Evolutionary conservation across 305 asterid species (phyloP).

Genomic region (Solanum hybrid): DNA sequence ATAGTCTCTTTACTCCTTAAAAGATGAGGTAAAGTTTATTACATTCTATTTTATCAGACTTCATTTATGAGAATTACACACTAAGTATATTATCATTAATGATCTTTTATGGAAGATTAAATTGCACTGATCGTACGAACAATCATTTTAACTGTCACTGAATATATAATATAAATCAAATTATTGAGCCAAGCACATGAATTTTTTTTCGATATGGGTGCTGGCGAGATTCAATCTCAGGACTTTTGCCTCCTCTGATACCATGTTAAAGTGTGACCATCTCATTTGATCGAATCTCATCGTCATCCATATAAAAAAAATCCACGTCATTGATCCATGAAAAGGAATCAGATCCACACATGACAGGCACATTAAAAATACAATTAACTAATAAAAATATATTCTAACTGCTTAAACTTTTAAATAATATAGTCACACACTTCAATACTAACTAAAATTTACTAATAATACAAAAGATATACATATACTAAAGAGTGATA

Average conservation of each 20-base stretch:
- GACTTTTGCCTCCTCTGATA: background rate
- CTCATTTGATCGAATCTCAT: background rate
- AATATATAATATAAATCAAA: background rate
- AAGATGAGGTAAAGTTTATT: background rate
- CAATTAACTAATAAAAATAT: background rate
- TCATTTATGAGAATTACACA: background rate
- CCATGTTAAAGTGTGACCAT: background rate
- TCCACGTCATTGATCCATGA: background rate
- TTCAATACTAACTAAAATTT: background rate
- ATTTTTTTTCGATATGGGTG: background rate
- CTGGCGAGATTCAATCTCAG: background rate
- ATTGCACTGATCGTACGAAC: background rate
- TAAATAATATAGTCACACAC: background rate
- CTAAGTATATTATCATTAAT: background rate
- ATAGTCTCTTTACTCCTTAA: background rate
- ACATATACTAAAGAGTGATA: background rate
- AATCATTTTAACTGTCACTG: background rate
- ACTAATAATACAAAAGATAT: background rate
- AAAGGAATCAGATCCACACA: background rate
- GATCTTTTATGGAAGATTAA: background rate
- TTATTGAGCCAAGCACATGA: background rate
- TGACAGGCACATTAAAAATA: accelerated
- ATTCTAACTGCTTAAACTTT: background rate
- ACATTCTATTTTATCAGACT: background rate
- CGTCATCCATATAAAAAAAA: no score